Percentiles rank a stretch among this genome's conserved stretches.
Conservation (phyloP, 495 filamentous ascomycete genomes). For the Penicillium chermesinum region DNA sequence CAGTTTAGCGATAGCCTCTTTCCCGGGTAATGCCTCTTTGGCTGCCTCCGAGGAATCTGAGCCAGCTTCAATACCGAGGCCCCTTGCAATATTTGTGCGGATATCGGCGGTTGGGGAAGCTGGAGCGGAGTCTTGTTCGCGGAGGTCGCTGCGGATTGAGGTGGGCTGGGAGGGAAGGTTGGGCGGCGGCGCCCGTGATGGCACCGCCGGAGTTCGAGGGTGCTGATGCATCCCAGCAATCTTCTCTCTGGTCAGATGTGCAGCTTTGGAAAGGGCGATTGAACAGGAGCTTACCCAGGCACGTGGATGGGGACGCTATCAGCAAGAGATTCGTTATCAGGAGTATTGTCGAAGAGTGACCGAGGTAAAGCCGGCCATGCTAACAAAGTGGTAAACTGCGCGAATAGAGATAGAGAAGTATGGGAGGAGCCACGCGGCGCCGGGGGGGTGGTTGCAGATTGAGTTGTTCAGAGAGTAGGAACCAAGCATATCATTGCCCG, state of each 20-base stretch:
- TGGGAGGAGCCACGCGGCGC: background rate
- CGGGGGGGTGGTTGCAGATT: background rate
- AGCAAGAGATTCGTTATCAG: constrained; percentile 29
- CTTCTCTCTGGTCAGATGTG: constrained; percentile 1
- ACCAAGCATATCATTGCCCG: constrained; percentile 23
- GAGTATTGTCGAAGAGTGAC: constrained; percentile 28
- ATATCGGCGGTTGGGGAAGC: constrained; percentile 30
- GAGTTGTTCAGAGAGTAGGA: constrained; percentile 7
- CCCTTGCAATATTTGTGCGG: constrained; percentile 36
- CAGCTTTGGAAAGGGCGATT: background rate
- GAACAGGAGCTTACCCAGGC: constrained; percentile 11
- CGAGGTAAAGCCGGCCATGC: constrained; percentile 36
- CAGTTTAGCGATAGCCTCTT: constrained; percentile 66
- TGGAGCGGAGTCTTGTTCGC: constrained; percentile 50
- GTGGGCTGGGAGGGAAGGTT: constrained; percentile 62
- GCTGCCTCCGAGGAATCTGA: constrained; percentile 40
- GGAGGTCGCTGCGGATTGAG: constrained; percentile 63
- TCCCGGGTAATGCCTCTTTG: constrained; percentile 30
- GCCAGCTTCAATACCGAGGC: constrained; percentile 38
- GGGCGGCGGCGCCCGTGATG: constrained; percentile 59
- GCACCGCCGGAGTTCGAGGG: constrained; percentile 58
- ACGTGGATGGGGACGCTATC: constrained; percentile 16
- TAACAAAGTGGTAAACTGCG: constrained; percentile 15
- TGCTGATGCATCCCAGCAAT: constrained; percentile 73
- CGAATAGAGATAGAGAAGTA: constrained; percentile 8